Evolutionary conservation across 495 filamentous ascomycete species (phyloP).

Genomic region (Pseudevernia furfuracea): DNA sequence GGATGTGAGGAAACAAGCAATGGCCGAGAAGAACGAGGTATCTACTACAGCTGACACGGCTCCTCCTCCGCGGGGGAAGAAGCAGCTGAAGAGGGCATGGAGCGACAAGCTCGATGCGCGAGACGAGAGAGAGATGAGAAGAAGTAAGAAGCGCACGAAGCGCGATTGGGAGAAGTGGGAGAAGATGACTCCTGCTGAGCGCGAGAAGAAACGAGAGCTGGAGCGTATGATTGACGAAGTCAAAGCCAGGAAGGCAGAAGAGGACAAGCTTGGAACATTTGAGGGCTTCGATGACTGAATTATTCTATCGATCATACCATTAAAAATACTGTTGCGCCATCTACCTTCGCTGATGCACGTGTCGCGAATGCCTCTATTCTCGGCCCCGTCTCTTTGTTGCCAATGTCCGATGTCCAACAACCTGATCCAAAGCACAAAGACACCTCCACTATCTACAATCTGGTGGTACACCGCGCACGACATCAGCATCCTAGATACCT

Average conservation of each 20-base stretch:
- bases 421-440: not conserved
- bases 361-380: not conserved
- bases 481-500: not conserved
- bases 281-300: conserved; percentile 22
- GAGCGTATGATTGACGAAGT: conserved; percentile 66
- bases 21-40: conserved; percentile 38
- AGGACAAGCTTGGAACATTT: conserved; percentile 21
- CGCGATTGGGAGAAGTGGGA: conserved; percentile 60
- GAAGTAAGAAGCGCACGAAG: conserved; percentile 67
- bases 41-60: conserved; percentile 27
- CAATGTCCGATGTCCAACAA: not conserved
- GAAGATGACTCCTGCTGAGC: conserved; percentile 68
- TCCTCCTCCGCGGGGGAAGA: conserved; percentile 35
- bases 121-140: conserved; percentile 54
- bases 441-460: not conserved
- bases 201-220: conserved; percentile 59
- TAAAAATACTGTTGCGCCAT: not conserved
- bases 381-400: not conserved
- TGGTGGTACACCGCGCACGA: not conserved
- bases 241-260: conserved; percentile 39
- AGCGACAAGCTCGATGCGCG: conserved; percentile 69
- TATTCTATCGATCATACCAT: not conserved
- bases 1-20: conserved; percentile 52
- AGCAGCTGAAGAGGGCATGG: conserved; percentile 65
- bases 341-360: not conserved